Evolutionary conservation across 2,329 filamentous ascomycete genomes (phyloP).

Genomic region (Penicillium sp.): DNA sequence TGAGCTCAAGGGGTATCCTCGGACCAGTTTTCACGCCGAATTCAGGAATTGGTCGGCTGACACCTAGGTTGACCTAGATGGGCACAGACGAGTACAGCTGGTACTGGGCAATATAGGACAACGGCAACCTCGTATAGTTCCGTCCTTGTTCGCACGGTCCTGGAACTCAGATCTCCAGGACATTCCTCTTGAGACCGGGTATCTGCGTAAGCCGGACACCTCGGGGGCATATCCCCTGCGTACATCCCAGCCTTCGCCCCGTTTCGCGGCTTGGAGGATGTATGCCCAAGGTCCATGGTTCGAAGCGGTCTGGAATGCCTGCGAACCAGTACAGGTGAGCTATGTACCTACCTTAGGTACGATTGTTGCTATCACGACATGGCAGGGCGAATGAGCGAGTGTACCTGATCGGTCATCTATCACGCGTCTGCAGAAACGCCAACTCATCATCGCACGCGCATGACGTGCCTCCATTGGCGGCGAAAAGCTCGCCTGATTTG

Average conservation of each 20-base stretch:
- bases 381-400: background rate
- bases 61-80: background rate
- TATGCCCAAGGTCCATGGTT: background rate
- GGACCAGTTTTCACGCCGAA: background rate
- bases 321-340: background rate
- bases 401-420: background rate
- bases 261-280: too few species aligned
- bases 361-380: background rate
- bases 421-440: background rate
- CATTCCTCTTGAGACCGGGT: background rate
- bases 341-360: background rate
- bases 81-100: background rate
- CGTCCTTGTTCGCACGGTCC: background rate
- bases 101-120: background rate
- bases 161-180: background rate
- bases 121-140: background rate
- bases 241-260: background rate
- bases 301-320: background rate
- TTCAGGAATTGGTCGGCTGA: conserved; percentile 7
- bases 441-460: background rate
- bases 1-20: background rate
- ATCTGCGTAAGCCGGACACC: background rate
- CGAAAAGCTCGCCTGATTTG: background rate
- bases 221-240: background rate
- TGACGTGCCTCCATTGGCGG: background rate